phyloP scores from a whole-genome alignment of 2,329 filamentous ascomycete genomes.

The Curvularia spicifera region DNA sequence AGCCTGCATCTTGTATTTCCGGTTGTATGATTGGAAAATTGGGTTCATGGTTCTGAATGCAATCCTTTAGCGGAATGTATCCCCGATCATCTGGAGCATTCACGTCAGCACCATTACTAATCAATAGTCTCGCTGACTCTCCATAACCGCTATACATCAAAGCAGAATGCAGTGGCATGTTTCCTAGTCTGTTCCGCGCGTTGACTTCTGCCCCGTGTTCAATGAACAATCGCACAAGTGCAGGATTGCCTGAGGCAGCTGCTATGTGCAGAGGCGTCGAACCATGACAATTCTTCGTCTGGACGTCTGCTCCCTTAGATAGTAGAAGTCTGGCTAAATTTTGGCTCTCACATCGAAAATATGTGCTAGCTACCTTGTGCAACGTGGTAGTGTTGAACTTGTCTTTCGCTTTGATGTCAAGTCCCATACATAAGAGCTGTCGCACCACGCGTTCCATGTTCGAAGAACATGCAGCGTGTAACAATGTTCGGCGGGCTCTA shows the following conservation, averaged over 20 bases:
- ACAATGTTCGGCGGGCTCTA: background rate
- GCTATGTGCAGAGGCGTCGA: background rate
- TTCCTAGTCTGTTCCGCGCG: background rate
- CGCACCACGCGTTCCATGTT: background rate
- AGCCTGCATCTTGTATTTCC: no score
- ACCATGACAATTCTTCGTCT: background rate
- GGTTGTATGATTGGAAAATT: no score
- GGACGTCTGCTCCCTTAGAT: background rate
- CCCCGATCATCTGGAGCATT: background rate
- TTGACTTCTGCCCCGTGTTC: background rate
- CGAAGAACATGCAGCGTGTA: background rate
- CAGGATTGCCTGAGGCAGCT: background rate
- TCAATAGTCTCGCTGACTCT: background rate
- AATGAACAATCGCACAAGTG: background rate
- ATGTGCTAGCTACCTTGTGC: background rate
- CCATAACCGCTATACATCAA: background rate
- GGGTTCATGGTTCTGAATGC: background rate
- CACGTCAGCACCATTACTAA: background rate
- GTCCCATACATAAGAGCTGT: background rate
- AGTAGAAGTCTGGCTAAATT: background rate
- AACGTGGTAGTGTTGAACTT: background rate
- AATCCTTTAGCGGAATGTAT: background rate
- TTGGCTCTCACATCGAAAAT: accelerated
- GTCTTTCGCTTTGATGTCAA: background rate
- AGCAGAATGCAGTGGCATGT: background rate